Evolutionary conservation across 164 flowering plant species (phyloP).

Genomic region (Liriodendron chinense): DNA sequence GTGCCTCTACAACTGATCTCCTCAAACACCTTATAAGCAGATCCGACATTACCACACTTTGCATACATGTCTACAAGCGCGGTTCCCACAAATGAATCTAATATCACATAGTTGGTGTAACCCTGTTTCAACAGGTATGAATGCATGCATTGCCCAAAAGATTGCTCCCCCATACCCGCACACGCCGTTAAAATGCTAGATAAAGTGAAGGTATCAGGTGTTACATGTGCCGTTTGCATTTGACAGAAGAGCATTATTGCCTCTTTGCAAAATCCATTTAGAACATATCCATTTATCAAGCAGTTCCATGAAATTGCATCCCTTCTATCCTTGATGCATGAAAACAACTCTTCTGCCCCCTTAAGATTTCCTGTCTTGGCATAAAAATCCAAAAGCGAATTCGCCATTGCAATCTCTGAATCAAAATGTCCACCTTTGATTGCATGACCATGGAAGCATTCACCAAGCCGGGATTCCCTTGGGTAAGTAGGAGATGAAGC

Average conservation of each 20-base stretch:
- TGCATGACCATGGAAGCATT: conserved; percentile 16
- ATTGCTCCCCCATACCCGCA: conserved; percentile 8
- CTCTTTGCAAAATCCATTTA: conserved; percentile 4
- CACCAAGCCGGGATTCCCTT: conserved; percentile 7
- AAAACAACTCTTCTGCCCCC: conserved; percentile 12
- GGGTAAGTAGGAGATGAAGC: conserved; percentile 5
- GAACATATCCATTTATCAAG: conserved; percentile 14
- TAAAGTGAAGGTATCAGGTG: conserved; percentile 16
- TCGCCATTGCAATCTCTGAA: conserved; percentile 13
- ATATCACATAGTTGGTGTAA: not conserved
- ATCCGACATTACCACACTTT: conserved; percentile 19
- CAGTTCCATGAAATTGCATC: conserved; percentile 22
- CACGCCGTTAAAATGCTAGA: conserved; percentile 17
- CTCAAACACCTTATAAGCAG: conserved; percentile 15
- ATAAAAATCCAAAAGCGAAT: conserved; percentile 16
- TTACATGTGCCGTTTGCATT: conserved; percentile 3
- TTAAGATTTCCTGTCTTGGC: conserved; percentile 9
- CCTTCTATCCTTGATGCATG: not conserved
- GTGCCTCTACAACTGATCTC: conserved; percentile 4
- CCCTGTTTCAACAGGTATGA: conserved; percentile 1
- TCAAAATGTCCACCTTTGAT: conserved; percentile 14
- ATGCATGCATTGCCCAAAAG: conserved; percentile 12
- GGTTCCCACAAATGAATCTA: conserved; percentile 13
- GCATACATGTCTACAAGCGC: conserved; percentile 22
- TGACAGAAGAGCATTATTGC: conserved; percentile 10